These are phyloP conservation scores for Calocybe gambosa DNA, from an alignment of 1,284 basidiomycete genomes.

Conservation along the genomic window DNA sequence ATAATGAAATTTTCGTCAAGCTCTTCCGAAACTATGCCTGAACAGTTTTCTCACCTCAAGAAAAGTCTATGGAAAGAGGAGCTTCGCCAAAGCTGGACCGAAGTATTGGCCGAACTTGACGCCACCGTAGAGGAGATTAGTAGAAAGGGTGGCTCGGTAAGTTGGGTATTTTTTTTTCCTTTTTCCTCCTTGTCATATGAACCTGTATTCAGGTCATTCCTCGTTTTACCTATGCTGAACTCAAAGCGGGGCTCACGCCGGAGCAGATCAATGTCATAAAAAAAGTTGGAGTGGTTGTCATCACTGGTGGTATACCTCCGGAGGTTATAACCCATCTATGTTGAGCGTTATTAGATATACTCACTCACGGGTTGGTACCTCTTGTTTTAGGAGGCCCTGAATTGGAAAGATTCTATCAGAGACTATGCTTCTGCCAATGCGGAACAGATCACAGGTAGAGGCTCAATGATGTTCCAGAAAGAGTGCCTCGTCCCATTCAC, in stretches of 20 bases:
- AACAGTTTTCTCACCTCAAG: slow-evolving; percentile 58
- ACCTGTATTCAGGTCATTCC: slow-evolving; percentile 46
- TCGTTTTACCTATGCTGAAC: slow-evolving; percentile 41
- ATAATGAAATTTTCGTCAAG: neutral
- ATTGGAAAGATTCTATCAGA: slow-evolving; percentile 54
- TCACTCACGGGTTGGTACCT: neutral
- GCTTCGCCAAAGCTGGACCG: slow-evolving; percentile 49
- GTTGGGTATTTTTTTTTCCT: slow-evolving; percentile 6
- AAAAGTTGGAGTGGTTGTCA: slow-evolving; percentile 51
- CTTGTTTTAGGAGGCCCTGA: slow-evolving; percentile 43
- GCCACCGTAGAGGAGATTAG: slow-evolving; percentile 39
- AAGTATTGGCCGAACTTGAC: slow-evolving; percentile 48
- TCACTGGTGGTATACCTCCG: slow-evolving; percentile 52
- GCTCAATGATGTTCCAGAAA: too few relatives aligned
- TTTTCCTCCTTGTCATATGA: neutral
- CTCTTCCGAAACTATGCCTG: neutral
- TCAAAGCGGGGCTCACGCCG: slow-evolving; percentile 36
- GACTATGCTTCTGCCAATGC: slow-evolving; percentile 52
- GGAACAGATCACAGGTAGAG: slow-evolving; percentile 41
- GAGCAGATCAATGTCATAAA: slow-evolving; percentile 42
- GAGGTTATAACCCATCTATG: slow-evolving; percentile 31
- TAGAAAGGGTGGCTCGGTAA: slow-evolving; percentile 33
- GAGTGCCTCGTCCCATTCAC: too few relatives aligned
- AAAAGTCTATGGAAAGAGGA: slow-evolving; percentile 44
- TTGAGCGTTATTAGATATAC: neutral